Percentiles rank a stretch among this genome's conserved stretches.
These are phyloP conservation scores for Nicotiana attenuata DNA, from an alignment of 257 asterid genomes.

Conservation along the genomic window DNA sequence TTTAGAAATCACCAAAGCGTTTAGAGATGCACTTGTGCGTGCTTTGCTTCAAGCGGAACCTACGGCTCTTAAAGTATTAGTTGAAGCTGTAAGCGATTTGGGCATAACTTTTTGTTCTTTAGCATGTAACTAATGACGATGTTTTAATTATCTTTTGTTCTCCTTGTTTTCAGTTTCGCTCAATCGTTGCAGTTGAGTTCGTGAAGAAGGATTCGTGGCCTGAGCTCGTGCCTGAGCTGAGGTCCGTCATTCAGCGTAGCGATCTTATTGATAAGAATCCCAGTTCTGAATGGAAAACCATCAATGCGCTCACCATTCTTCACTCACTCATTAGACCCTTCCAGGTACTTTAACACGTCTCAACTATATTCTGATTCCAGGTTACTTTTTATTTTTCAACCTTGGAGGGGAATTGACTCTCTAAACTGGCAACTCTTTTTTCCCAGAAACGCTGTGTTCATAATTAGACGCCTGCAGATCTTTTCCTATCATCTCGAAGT, in stretches of 20 bases:
- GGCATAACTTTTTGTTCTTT: background rate
- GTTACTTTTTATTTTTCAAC: background rate
- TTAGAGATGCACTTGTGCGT: constrained; percentile 29
- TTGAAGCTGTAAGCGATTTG: constrained; percentile 26
- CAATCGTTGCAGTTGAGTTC: constrained; percentile 30
- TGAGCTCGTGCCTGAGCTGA: constrained; percentile 33
- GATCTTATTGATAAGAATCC: constrained; percentile 19
- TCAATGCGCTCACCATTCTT: constrained; percentile 30
- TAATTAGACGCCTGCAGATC: background rate
- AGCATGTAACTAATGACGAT: background rate
- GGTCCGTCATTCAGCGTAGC: constrained; percentile 22
- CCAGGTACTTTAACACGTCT: constrained; percentile 24
- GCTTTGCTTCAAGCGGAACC: constrained; percentile 31
- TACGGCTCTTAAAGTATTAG: constrained; percentile 27
- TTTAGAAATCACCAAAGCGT: constrained; percentile 23
- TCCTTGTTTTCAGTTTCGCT: constrained; percentile 26
- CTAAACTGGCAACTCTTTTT: background rate
- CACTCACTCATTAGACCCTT: constrained; percentile 43
- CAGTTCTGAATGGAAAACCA: constrained; percentile 32
- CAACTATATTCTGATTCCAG: background rate
- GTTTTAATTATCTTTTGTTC: background rate
- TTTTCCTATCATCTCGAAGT: background rate
- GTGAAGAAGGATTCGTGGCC: constrained; percentile 35
- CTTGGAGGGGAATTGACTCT: background rate
- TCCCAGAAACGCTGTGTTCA: background rate